These are phyloP conservation scores for Ampelomyces quisqualis DNA, from an alignment of 2,329 filamentous ascomycete species.

Conservation along the genomic window DNA sequence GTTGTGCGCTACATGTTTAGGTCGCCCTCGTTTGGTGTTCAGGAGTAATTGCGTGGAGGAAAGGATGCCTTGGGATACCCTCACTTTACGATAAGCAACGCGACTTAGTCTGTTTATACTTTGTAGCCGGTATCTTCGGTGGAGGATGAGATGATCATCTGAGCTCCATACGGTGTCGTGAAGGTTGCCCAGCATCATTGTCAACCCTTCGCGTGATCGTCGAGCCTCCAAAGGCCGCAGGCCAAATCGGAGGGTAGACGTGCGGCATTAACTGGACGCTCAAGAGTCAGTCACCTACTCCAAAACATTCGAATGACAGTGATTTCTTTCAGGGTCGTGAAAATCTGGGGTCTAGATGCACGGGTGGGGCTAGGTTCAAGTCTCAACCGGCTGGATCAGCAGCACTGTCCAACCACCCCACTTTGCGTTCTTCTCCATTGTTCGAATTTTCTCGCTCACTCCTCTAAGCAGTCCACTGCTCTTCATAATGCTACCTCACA, in stretches of 20 bases:
- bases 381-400: background rate
- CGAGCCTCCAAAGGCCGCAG: too few species aligned
- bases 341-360: background rate
- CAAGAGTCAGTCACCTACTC: too few species aligned
- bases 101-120: background rate
- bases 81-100: background rate
- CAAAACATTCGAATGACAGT: too few species aligned
- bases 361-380: background rate
- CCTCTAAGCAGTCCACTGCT: background rate
- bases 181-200: too few species aligned
- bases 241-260: too few species aligned
- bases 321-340: too few species aligned
- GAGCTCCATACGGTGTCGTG: too few species aligned
- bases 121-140: background rate
- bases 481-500: background rate
- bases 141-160: background rate
- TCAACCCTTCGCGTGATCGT: too few species aligned
- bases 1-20: background rate
- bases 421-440: background rate
- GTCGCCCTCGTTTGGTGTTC: background rate
- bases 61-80: constrained; percentile 1
- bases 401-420: background rate
- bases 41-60: background rate
- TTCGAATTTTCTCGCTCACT: background rate
- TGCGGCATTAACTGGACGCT: too few species aligned